Evolutionary conservation across 2,329 filamentous ascomycete species (phyloP).

Genomic region (Clonostachys chloroleuca): DNA sequence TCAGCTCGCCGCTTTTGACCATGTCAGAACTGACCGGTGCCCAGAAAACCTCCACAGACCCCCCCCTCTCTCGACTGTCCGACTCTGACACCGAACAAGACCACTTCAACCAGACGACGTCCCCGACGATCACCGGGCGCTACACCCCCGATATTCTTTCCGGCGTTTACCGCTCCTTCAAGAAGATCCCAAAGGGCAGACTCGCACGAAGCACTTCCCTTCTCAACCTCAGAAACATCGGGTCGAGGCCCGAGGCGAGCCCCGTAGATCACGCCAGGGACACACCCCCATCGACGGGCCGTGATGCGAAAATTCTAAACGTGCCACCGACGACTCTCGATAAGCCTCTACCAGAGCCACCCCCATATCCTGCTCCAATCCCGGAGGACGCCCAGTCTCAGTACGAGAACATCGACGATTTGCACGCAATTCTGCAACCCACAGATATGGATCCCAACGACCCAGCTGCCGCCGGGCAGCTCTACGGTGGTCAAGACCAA

Average conservation of each 20-base stretch:
- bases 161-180: constrained; percentile 47
- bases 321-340: constrained; percentile 49
- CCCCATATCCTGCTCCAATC: constrained; percentile 15
- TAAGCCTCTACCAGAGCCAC: constrained; percentile 52
- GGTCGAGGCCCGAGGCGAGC: background rate
- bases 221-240: constrained; percentile 23
- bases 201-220: constrained; percentile 39
- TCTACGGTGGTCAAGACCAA: constrained; percentile 25
- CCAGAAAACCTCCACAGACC: background rate
- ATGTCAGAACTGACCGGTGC: constrained; percentile 4
- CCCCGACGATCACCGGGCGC: constrained; percentile 16
- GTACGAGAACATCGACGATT: background rate
- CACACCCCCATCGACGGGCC: constrained; percentile 5
- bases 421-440: too few relatives aligned
- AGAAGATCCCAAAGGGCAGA: constrained; percentile 31
- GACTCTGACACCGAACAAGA: constrained; percentile 3
- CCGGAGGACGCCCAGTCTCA: background rate
- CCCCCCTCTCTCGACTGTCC: constrained; percentile 2
- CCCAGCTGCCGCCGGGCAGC: constrained; percentile 24
- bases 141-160: constrained; percentile 41
- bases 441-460: constrained; percentile 41
- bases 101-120: constrained; percentile 13
- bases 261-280: background rate
- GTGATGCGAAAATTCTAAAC: constrained; percentile 51
- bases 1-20: background rate